These are phyloP conservation scores for Penicillium corylophilum DNA, from an alignment of 2,329 filamentous ascomycete genomes.

Conservation along the genomic window DNA sequence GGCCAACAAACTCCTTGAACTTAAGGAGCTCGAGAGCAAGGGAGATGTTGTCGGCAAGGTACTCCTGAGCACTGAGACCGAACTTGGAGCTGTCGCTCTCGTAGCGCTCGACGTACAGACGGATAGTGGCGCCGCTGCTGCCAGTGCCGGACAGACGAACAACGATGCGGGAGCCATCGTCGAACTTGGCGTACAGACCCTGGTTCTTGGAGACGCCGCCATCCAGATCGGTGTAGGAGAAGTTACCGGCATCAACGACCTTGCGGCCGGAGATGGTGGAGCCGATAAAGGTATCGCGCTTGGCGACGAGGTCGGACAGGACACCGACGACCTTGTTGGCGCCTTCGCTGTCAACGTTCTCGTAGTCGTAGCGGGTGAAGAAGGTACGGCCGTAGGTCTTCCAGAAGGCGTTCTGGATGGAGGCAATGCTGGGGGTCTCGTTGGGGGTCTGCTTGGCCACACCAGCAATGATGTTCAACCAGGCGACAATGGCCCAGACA, in stretches of 20 bases:
- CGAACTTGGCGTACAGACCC: slow-evolving; percentile 91
- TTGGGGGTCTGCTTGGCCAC: slow-evolving; percentile 78
- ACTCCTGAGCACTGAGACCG: slow-evolving; percentile 82
- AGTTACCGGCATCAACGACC: slow-evolving; percentile 88
- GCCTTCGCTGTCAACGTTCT: slow-evolving; percentile 86
- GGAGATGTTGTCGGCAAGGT: slow-evolving; percentile 84
- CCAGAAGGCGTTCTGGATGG: slow-evolving; percentile 98
- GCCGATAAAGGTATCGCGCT: slow-evolving; percentile 73
- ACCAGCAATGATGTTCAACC: slow-evolving; percentile 97
- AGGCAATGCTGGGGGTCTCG: slow-evolving; percentile 85
- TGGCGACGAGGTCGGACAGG: slow-evolving; percentile 73
- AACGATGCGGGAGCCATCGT: slow-evolving; percentile 90
- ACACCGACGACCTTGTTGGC: slow-evolving; percentile 86
- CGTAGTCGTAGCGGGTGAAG: slow-evolving; percentile 99
- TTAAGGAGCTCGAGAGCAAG: slow-evolving; percentile 82
- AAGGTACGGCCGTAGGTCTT: slow-evolving; percentile 92
- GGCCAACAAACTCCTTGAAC: slow-evolving; percentile 90
- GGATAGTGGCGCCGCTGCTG: slow-evolving; percentile 91
- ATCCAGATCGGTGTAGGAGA: slow-evolving; percentile 98
- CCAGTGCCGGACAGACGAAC: slow-evolving; percentile 94
- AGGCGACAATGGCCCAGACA: slow-evolving; percentile 94
- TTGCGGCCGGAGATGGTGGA: slow-evolving; percentile 79
- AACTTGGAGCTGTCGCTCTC: slow-evolving; percentile 77
- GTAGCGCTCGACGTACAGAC: slow-evolving; percentile 96
- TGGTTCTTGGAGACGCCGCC: slow-evolving; percentile 94